phyloP scores from a whole-genome alignment of 2,329 filamentous ascomycete genomes.

The Trichophyton verrucosum region DNA sequence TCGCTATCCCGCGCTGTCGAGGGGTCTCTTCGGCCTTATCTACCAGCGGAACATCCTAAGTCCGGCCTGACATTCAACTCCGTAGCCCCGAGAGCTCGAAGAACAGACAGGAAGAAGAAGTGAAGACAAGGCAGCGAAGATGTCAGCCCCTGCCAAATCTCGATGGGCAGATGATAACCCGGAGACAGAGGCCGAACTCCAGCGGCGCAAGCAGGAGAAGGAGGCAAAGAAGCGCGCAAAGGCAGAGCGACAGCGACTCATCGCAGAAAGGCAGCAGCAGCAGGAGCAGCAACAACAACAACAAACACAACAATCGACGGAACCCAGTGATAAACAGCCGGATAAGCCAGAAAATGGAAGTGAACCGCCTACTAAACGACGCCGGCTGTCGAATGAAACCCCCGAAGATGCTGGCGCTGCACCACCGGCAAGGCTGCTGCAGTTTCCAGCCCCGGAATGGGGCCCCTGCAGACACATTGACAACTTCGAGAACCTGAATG shows the following conservation, averaged over 20 bases:
- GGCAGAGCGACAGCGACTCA: conserved; percentile 62
- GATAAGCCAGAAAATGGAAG: conserved; percentile 11
- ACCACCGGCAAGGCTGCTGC: conserved; percentile 47
- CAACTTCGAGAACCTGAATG: conserved; percentile 83
- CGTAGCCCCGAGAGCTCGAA: not conserved
- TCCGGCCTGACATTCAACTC: not conserved
- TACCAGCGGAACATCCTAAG: not conserved
- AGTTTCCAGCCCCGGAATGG: conserved; percentile 59
- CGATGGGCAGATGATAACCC: conserved; percentile 82
- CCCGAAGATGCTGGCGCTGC: conserved; percentile 16
- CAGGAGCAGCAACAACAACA: conserved; percentile 23
- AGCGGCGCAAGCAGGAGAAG: conserved; percentile 65
- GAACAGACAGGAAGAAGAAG: not conserved
- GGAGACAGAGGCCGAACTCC: conserved; percentile 57
- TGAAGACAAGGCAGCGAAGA: conserved; percentile 22
- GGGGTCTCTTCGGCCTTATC: not conserved
- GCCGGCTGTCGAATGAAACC: conserved; percentile 47
- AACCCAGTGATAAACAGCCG: conserved; percentile 14
- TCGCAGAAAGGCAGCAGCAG: conserved; percentile 37
- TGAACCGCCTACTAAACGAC: conserved; percentile 43
- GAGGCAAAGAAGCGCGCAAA: conserved; percentile 80
- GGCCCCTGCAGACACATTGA: conserved; percentile 63
- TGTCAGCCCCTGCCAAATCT: conserved; percentile 55
- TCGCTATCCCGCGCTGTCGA: too few species aligned
- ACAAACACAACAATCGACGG: conserved; percentile 18